These are phyloP conservation scores for Inga leiocalycina DNA, from an alignment of 306 rosid species.

Conservation along the genomic window DNA sequence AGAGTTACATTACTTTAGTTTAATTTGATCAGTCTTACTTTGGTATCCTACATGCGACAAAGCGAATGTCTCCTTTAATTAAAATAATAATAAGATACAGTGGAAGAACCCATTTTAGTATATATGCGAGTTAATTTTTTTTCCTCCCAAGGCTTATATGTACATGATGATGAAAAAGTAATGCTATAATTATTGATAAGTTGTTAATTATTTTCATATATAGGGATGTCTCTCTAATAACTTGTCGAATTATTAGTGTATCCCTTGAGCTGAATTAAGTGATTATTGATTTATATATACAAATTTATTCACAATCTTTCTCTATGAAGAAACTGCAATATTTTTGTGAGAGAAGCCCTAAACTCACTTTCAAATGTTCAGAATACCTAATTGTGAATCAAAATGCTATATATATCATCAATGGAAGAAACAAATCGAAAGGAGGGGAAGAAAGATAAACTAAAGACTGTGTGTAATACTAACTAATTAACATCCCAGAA, in stretches of 20 bases:
- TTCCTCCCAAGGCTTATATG: neutral
- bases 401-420: neutral
- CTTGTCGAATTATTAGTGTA: neutral
- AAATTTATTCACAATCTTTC: neutral
- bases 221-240: neutral
- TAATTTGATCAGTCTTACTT: slow-evolving; percentile 18
- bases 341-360: neutral
- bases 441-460: neutral
- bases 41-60: slow-evolving; percentile 30
- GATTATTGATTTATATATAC: neutral
- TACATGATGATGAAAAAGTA: neutral
- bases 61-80: slow-evolving; percentile 19
- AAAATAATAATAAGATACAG: neutral
- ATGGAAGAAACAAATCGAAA: neutral
- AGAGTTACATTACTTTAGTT: slow-evolving; percentile 16
- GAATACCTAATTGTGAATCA: slow-evolving; percentile 29
- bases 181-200: neutral
- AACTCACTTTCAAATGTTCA: neutral
- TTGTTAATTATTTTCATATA: neutral
- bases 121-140: neutral
- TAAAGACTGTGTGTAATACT: neutral
- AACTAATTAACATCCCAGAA: neutral
- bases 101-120: neutral
- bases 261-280: neutral
- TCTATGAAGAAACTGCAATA: neutral